Conservation (phyloP, 2,329 filamentous ascomycete genomes). For the Anthostomella pinea region DNA sequence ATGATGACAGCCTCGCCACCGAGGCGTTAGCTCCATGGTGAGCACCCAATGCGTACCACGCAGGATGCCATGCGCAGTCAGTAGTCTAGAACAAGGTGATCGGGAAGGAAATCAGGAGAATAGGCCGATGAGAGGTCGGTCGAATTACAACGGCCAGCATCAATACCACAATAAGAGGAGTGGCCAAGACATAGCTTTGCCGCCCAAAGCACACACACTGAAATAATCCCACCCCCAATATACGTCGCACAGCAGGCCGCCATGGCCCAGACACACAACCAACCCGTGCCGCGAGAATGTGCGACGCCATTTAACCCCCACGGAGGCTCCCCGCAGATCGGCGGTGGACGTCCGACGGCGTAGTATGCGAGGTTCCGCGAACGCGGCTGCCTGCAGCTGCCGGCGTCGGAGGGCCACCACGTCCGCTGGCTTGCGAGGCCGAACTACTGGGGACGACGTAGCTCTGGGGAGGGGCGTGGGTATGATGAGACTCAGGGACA, state of each 20-base stretch:
- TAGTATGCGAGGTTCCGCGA: conserved; percentile 25
- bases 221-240: conserved; percentile 8
- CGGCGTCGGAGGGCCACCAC: conserved; percentile 11
- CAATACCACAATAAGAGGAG: too few species aligned
- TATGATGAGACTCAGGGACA: conserved; percentile 29
- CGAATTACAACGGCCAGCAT: too few species aligned
- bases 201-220: conserved; percentile 14
- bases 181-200: too few species aligned
- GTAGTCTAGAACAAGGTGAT: too few species aligned
- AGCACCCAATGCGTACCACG: too few species aligned
- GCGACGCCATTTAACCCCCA: conserved; percentile 23
- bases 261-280: conserved; percentile 21
- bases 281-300: conserved; percentile 18
- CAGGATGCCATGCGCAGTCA: too few species aligned
- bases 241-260: conserved; percentile 25
- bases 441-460: conserved; percentile 19
- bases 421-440: conserved; percentile 14
- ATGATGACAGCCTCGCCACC: too few species aligned
- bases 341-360: conserved; percentile 25
- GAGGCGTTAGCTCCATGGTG: too few species aligned
- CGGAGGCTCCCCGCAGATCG: conserved; percentile 33
- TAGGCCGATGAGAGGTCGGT: too few species aligned
- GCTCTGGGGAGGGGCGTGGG: conserved; percentile 17
- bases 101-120: too few species aligned
- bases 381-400: conserved; percentile 9